Base-by-base conservation (phyloP, 805 yeast genomes). In the Wickerhamomyces kurtzmanii region DNA sequence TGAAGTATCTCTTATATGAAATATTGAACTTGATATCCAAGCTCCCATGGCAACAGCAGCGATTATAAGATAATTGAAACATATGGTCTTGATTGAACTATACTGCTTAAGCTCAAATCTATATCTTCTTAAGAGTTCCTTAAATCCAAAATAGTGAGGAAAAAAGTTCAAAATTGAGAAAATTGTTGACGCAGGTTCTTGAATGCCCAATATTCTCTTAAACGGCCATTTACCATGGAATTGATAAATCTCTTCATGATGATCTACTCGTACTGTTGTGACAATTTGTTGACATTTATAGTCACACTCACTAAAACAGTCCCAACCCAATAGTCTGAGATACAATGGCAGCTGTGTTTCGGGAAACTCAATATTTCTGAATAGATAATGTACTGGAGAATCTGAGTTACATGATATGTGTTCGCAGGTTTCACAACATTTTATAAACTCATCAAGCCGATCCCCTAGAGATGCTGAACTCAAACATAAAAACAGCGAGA, bases 211-310 rank as follows among this genome's bases (percentile, higher is more conserved):
- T 1, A 81, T 46, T 27, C 98, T 64, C 12, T 61, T 36, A 45
- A 91, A 91, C 3, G 97, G 97, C 98, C 98, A 91, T 57, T 91
- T 91, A 0, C 98, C 98, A 52, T 91, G 96, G 55, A 84, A 91
- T 51, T 91, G 98, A 22, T 66, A 65, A 1, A 84, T 57, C 31
- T 73, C 76, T 33, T 67, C 62, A n/a, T 65, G 61, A 3, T 53
- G 38, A 0, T 32, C 38, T 11, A 57, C 53, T 14, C 94, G 60
- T 21, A 68, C 57, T 2, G 46, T 43, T 0, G 95, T 86, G 24
- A 89, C 59, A 7, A 71, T 48, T 31, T 85, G 75, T 51, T 91
- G 97, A 51, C 98, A 91, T 41, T 75, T 80, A 52, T 91, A 91
- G 54, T 91, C 97, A 55, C 98, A 91, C 46, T 91, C 76, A 17